Conservation (phyloP, 1,139 yeast species). For the Yamadazyma diospyri region DNA sequence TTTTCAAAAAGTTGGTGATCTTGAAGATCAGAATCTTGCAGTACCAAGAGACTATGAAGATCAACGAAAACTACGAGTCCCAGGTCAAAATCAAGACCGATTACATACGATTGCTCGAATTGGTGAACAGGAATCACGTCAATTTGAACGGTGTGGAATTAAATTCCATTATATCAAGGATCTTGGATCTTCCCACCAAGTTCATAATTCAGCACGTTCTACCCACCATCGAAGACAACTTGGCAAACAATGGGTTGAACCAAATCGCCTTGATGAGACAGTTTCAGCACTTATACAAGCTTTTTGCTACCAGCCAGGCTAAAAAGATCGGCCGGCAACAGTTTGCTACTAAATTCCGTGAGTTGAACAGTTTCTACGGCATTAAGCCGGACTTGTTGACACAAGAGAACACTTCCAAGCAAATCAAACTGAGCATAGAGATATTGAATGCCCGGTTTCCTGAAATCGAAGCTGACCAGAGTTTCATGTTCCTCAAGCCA, state of each 20-base stretch:
- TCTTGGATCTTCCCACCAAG: slow-evolving; percentile 13
- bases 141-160: slow-evolving; percentile 8
- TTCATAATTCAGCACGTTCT: slow-evolving; percentile 19
- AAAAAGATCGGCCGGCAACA: slow-evolving; percentile 6
- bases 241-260: slow-evolving; percentile 31
- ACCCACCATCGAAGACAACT: slow-evolving; percentile 21
- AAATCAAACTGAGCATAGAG: neutral
- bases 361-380: slow-evolving; percentile 29
- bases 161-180: slow-evolving; percentile 15
- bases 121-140: neutral
- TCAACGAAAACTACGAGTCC: slow-evolving; percentile 5
- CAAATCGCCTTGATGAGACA: slow-evolving; percentile 21
- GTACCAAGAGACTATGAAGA: slow-evolving; percentile 5
- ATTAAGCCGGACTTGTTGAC: slow-evolving; percentile 10
- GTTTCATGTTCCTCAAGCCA: slow-evolving; percentile 11
- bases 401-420: neutral
- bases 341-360: slow-evolving; percentile 18
- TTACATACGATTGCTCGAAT: slow-evolving; percentile 11
- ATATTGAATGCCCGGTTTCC: slow-evolving; percentile 6
- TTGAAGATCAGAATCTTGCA: slow-evolving; percentile 17
- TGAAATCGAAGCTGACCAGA: slow-evolving; percentile 5
- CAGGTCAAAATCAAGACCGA: slow-evolving; percentile 3
- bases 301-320: slow-evolving; percentile 12
- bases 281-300: slow-evolving; percentile 25
- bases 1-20: slow-evolving; percentile 18